These are phyloP conservation scores for Lecanicillium sp. DNA, from an alignment of 2,329 filamentous ascomycete genomes.

Conservation along the genomic window DNA sequence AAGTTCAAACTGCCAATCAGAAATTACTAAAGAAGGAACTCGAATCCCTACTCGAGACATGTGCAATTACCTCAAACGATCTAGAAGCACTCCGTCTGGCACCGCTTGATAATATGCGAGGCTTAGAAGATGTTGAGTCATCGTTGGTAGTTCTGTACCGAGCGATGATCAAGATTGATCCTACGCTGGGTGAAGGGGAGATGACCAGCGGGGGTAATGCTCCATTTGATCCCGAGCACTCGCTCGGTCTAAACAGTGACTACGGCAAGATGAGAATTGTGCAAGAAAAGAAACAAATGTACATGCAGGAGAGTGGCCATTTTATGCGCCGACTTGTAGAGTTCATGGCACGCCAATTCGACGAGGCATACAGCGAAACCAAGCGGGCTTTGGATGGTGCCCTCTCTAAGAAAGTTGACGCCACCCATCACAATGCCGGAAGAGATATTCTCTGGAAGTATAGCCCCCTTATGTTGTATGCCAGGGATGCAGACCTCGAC, in stretches of 20 bases:
- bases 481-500: slow-evolving; percentile 70
- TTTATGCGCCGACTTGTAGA: slow-evolving; percentile 76
- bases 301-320: slow-evolving; percentile 62
- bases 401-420: slow-evolving; percentile 59
- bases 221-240: slow-evolving; percentile 32
- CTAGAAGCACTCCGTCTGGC: slow-evolving; percentile 66
- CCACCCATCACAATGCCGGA: slow-evolving; percentile 60
- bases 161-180: slow-evolving; percentile 90
- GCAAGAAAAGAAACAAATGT: slow-evolving; percentile 89
- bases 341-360: slow-evolving; percentile 76
- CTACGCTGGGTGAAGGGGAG: slow-evolving; percentile 54
- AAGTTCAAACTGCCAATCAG: slow-evolving; percentile 95
- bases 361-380: slow-evolving; percentile 63
- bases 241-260: slow-evolving; percentile 55
- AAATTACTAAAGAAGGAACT: slow-evolving; percentile 87
- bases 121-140: slow-evolving; percentile 68
- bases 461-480: slow-evolving; percentile 78
- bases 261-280: slow-evolving; percentile 89
- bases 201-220: slow-evolving; percentile 39
- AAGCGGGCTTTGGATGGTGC: slow-evolving; percentile 54
- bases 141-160: slow-evolving; percentile 78
- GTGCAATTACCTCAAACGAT: slow-evolving; percentile 71
- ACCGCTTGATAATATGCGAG: slow-evolving; percentile 61
- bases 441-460: slow-evolving; percentile 78
- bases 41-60: slow-evolving; percentile 79